A percentile compares a stretch with the other conserved stretches of the same genome.
Evolutionary conservation across 2,329 filamentous ascomycete species (phyloP).

Genomic region (Neofusicoccum cordaticola): DNA sequence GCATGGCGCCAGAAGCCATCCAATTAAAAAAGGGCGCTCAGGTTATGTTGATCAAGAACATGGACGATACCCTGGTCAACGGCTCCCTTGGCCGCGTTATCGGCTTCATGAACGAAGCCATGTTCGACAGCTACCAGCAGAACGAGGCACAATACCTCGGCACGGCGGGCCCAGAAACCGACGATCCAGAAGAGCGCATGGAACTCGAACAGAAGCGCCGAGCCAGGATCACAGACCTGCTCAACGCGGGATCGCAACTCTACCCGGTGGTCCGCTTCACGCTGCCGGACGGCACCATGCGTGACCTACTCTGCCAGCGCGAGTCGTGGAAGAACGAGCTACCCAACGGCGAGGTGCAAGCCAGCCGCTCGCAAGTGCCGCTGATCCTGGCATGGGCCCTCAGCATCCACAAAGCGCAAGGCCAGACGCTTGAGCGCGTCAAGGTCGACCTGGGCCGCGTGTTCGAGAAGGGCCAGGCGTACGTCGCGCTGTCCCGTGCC

Average conservation of each 20-base stretch:
- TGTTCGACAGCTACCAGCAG: conserved; percentile 57
- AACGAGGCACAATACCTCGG: conserved; percentile 56
- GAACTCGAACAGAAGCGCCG: conserved; percentile 55
- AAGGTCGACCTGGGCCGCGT: conserved; percentile 90
- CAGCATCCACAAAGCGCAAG: conserved; percentile 97
- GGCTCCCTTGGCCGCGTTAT: conserved; percentile 86
- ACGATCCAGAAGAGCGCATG: conserved; percentile 41
- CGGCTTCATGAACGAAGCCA: conserved; percentile 70
- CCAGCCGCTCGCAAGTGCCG: conserved; percentile 71
- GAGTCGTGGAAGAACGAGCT: conserved; percentile 97
- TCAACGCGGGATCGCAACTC: conserved; percentile 52
- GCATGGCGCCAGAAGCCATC: conserved; percentile 84
- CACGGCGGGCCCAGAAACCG: conserved; percentile 5
- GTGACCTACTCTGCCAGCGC: conserved; percentile 75
- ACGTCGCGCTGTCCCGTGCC: conserved; percentile 91
- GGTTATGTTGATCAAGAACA: conserved; percentile 99
- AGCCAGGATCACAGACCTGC: conserved; percentile 40
- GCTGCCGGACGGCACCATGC: conserved; percentile 70
- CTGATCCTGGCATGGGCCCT: conserved; percentile 95
- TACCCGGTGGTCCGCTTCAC: conserved; percentile 86
- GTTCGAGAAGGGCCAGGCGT: conserved; percentile 97
- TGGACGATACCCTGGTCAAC: conserved; percentile 91
- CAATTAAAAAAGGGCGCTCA: conserved; percentile 88
- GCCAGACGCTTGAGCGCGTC: conserved; percentile 88
- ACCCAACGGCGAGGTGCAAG: conserved; percentile 91